phyloP scores from a whole-genome alignment of 2,329 filamentous ascomycete genomes.

The Trichoderma sp. region DNA sequence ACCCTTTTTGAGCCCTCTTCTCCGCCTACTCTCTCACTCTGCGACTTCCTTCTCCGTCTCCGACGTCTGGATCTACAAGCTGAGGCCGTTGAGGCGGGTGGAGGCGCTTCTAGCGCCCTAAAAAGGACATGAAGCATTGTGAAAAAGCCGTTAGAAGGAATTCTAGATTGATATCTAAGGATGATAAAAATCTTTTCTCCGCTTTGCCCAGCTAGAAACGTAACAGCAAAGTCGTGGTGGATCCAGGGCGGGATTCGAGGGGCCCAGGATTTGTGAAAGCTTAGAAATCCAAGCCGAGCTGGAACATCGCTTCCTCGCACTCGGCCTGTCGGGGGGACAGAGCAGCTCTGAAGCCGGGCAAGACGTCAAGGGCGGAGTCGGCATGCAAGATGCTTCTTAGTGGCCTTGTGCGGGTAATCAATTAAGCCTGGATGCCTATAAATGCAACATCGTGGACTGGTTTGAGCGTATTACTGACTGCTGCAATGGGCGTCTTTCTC shows the following conservation, averaged over 20 bases:
- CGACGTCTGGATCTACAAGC: background rate
- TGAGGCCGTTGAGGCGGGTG: conserved; percentile 1
- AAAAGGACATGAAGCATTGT: background rate
- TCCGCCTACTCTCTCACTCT: background rate
- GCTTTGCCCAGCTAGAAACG: conserved; percentile 17
- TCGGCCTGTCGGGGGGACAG: conserved; percentile 20
- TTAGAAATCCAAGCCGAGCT: conserved; percentile 28
- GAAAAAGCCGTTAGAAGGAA: background rate
- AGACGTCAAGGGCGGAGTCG: background rate
- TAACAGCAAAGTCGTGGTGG: background rate
- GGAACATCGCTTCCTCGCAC: conserved; percentile 19
- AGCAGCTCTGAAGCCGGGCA: background rate
- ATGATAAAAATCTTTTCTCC: background rate
- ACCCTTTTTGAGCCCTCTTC: background rate
- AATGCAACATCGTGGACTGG: background rate
- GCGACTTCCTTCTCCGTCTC: background rate
- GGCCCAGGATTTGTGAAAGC: conserved; percentile 22
- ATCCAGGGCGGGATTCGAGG: background rate
- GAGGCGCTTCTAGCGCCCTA: background rate
- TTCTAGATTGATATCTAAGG: background rate
- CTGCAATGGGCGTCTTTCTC: background rate
- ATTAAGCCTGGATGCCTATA: background rate
- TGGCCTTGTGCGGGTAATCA: background rate
- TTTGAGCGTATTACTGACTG: background rate
- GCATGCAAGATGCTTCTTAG: background rate